These are phyloP conservation scores for Micractinium sp. DNA, from an alignment of 139 green algal genomes.

Conservation along the genomic window DNA sequence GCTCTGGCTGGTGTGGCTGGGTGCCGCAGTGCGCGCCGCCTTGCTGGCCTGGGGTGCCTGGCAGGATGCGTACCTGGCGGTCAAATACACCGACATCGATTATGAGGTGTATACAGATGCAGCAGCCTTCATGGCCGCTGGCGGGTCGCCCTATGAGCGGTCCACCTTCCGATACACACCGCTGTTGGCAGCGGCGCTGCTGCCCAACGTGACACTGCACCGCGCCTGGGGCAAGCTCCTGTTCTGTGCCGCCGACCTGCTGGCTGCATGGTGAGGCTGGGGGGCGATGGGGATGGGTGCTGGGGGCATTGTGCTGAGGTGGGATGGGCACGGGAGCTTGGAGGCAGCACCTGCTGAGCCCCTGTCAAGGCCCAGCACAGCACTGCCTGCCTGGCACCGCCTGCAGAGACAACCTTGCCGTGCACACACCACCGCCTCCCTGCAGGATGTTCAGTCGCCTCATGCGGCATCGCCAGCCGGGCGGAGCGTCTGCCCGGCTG, in stretches of 20 bases:
- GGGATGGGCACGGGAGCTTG: not conserved
- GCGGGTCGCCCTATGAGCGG: constrained; percentile 55
- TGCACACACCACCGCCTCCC: not conserved
- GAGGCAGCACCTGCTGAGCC: no score
- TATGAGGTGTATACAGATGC: constrained; percentile 84
- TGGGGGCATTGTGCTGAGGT: no score
- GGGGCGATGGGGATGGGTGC: no score
- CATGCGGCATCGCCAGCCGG: not conserved
- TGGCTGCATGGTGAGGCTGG: constrained; percentile 59
- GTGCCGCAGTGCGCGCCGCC: constrained; percentile 47
- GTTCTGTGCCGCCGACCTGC: constrained; percentile 79
- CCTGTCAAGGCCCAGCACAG: not conserved
- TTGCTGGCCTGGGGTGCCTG: constrained; percentile 67
- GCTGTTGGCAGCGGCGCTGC: constrained; percentile 83
- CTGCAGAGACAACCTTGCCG: not conserved
- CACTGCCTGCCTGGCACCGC: not conserved
- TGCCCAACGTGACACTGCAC: constrained; percentile 84
- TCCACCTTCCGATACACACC: constrained; percentile 88
- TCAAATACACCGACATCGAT: constrained; percentile 95
- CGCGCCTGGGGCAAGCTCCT: constrained; percentile 87
- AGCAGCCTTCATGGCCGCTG: constrained; percentile 43
- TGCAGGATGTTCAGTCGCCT: constrained; percentile 56
- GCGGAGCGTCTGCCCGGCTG: not conserved
- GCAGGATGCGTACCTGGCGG: constrained; percentile 69
- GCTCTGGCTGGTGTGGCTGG: constrained; percentile 35